These are phyloP conservation scores for Aschersonia sp. DNA, from an alignment of 2,329 filamentous ascomycete genomes.

Conservation along the genomic window DNA sequence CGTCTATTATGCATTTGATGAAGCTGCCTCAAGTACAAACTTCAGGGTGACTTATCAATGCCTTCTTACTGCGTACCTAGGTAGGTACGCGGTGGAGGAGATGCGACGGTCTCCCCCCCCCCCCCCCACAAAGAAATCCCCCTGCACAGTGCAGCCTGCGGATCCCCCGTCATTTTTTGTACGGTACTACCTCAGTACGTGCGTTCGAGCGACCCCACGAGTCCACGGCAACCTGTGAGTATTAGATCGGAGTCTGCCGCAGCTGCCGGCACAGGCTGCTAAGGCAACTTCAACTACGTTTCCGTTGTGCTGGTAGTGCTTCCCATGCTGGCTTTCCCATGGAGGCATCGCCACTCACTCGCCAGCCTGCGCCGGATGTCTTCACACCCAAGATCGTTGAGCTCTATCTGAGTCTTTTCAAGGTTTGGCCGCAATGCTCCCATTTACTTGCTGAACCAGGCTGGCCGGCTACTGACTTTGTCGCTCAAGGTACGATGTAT, in stretches of 20 bases:
- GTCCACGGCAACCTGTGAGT: neutral
- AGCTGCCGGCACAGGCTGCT: neutral
- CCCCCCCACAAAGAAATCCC: too few species aligned
- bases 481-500: constrained; percentile 12
- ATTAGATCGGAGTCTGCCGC: neutral
- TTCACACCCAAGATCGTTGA: constrained; percentile 92
- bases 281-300: neutral
- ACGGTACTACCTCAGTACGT: too few species aligned
- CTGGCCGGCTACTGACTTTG: neutral
- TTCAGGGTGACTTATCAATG: too few species aligned
- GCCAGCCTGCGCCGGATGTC: constrained; percentile 75
- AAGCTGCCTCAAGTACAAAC: too few species aligned
- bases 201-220: neutral
- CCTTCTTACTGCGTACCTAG: too few species aligned
- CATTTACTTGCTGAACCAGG: constrained; percentile 1
- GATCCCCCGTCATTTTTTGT: too few species aligned
- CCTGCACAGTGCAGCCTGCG: too few species aligned
- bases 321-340: constrained; percentile 27
- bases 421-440: constrained; percentile 27
- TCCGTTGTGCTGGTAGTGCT: constrained; percentile 1
- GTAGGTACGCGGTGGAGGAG: too few species aligned
- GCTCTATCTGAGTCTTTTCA: constrained; percentile 77
- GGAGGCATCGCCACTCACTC: constrained; percentile 86
- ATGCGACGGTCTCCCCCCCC: too few species aligned
- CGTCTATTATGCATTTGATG: too few species aligned